A percentile compares a stretch with the other conserved stretches of the same genome.
Conservation (phyloP, 169 alveolate genomes). For the Plasmodium gonderi region DNA sequence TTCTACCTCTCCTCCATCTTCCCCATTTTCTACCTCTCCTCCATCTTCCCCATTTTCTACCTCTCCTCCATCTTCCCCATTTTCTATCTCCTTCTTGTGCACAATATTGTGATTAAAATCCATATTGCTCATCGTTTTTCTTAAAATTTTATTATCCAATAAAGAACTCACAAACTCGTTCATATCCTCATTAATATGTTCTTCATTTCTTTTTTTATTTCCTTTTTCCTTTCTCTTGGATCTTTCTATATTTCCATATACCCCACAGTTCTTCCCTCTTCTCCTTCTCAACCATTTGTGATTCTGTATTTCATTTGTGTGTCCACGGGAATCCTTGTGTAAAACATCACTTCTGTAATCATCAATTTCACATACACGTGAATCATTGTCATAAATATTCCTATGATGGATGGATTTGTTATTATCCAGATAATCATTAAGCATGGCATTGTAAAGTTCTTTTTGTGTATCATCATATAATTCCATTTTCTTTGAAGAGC, state of each 20-base stretch:
- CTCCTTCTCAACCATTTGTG: neutral
- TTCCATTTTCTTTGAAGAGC: too few relatives aligned
- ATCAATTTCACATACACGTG: too few relatives aligned
- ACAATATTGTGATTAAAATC: neutral
- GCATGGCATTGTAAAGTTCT: neutral
- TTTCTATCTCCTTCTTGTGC: neutral
- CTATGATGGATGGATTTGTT: too few relatives aligned
- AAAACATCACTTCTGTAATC: neutral
- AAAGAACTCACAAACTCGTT: neutral
- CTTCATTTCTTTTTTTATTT: neutral
- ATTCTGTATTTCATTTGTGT: neutral
- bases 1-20: neutral
- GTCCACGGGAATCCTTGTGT: neutral
- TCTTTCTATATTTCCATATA: too few relatives aligned
- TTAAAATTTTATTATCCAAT: neutral
- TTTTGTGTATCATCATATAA: too few relatives aligned
- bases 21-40: neutral
- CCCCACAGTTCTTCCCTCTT: too few relatives aligned
- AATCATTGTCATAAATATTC: too few relatives aligned
- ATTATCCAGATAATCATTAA: too few relatives aligned
- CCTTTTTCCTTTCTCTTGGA: neutral
- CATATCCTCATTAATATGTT: neutral
- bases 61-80: neutral
- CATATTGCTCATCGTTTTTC: neutral
- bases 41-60: neutral